Base-by-base conservation (phyloP, 768 basidiomycete species). In the Auricularia heimuer region DNA sequence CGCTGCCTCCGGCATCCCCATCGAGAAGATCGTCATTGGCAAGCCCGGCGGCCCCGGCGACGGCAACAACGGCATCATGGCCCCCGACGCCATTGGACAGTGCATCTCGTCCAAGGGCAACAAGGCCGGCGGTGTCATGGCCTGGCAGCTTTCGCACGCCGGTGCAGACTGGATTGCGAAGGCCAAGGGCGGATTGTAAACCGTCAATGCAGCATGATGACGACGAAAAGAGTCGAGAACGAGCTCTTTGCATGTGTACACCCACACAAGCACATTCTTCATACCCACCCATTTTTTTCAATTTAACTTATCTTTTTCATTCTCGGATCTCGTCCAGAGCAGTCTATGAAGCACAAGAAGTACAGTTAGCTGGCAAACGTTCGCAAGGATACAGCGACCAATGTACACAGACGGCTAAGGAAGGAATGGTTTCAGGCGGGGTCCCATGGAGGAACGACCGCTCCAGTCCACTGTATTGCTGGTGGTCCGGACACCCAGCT, bases 101-200 rank as follows among this genome's bases (percentile, higher is more conserved):
- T 51, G 39, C 62, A 51, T 44, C n/a, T 29, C 39, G 11, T 64
- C 24, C 2, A 69, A 72, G 44, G 64, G 21, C 14, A 69, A 75
- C 0, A 76, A 76, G 76, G 73, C 72, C 45, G 76, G 68, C 1
- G 76, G 77, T 45, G 74, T 76, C 51, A 77, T 77, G 77, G 74
- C 73, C 63, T 68, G 65, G 68, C 63, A 65, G 67, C 54, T 47
- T 36, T 64, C 63, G 44, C 21, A 60, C 42, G 51, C 56, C 35
- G 35, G 33, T 29, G 45, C 62, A n/a, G 61, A 37, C 37, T 60
- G 44, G 24, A 44, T 62, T 42, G n/a, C 45, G 24, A 34, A 14
- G 47, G 62, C 37, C 16, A 64, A 47, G 34, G 21, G 37, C 47
- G 24, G 7, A 21, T 11, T 64, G 42, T 65, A 60, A 60, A 34